Percentiles rank a stretch among this genome's conserved stretches.
Conservation (phyloP, 257 asterid genomes). For the Ophiorrhiza pumila region DNA sequence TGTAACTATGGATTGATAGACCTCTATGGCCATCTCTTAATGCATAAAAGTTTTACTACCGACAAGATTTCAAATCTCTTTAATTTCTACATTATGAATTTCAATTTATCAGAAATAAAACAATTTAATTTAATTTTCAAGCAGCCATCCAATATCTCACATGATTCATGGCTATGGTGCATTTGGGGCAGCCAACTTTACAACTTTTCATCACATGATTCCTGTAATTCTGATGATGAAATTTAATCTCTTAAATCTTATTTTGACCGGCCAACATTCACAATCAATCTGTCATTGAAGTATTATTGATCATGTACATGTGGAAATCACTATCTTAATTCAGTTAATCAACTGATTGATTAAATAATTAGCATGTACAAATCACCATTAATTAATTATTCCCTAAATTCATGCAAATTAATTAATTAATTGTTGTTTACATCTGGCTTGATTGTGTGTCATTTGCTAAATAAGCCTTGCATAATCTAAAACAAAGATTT, state of each 20-base stretch:
- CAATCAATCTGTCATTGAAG: not conserved
- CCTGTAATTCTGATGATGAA: slow-evolving; percentile 21
- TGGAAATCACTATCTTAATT: not conserved
- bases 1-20: too few relatives aligned
- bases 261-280: slow-evolving; percentile 21
- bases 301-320: not conserved
- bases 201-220: slow-evolving; percentile 51
- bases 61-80: too few relatives aligned
- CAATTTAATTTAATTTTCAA: not conserved
- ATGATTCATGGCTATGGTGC: slow-evolving; percentile 43
- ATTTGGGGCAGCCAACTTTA: slow-evolving; percentile 22
- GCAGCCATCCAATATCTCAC: slow-evolving; percentile 37
- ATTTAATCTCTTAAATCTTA: slow-evolving; percentile 14
- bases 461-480: not conserved
- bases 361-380: too few relatives aligned
- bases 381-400: too few relatives aligned
- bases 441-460: not conserved
- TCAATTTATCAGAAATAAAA: not conserved
- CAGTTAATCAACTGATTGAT: not conserved
- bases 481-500: not conserved
- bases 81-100: too few relatives aligned
- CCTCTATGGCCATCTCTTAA: too few relatives aligned
- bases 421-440: not conserved
- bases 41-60: too few relatives aligned
- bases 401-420: too few relatives aligned